Conservation (phyloP, 106 monocot species). For the Gastrodia elata region DNA sequence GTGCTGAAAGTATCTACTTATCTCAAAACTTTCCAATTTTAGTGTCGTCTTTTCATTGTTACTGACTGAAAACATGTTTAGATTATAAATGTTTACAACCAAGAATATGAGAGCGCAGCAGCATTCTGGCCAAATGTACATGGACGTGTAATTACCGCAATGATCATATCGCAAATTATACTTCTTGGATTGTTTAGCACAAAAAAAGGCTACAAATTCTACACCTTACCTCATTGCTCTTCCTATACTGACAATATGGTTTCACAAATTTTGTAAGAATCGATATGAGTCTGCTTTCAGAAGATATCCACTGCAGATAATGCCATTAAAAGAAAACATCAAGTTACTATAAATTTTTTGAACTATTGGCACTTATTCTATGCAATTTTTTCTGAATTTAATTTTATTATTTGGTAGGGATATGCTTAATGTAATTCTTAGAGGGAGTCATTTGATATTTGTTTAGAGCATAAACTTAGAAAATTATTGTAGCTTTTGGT, state of each 20-base stretch:
- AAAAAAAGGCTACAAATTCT: conserved; percentile 38
- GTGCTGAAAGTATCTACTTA: background rate
- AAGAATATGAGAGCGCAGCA: conserved; percentile 74
- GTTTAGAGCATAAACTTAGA: background rate
- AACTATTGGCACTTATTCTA: background rate
- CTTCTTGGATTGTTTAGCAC: conserved; percentile 63
- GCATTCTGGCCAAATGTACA: conserved; percentile 79
- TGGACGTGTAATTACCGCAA: conserved; percentile 37
- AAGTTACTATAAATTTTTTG: too few species aligned
- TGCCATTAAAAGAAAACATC: background rate
- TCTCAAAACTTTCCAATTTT: background rate
- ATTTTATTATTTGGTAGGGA: background rate
- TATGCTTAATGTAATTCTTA: background rate
- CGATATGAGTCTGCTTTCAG: conserved; percentile 65
- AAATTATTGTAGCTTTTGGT: background rate
- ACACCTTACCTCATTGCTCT: conserved; percentile 64
- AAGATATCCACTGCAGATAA: conserved; percentile 65
- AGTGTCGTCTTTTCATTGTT: background rate
- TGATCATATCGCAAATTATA: conserved; percentile 60
- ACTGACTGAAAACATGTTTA: conserved; percentile 7
- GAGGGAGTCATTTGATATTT: background rate
- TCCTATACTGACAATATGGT: conserved; percentile 59
- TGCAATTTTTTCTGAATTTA: background rate
- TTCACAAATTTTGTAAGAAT: conserved; percentile 56
- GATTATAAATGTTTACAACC: conserved; percentile 81